Evolutionary conservation across 148 eudicot species (phyloP), one percentile per base, ranked within the genome.

Genomic region (Rhododendron griersonianum): DNA sequence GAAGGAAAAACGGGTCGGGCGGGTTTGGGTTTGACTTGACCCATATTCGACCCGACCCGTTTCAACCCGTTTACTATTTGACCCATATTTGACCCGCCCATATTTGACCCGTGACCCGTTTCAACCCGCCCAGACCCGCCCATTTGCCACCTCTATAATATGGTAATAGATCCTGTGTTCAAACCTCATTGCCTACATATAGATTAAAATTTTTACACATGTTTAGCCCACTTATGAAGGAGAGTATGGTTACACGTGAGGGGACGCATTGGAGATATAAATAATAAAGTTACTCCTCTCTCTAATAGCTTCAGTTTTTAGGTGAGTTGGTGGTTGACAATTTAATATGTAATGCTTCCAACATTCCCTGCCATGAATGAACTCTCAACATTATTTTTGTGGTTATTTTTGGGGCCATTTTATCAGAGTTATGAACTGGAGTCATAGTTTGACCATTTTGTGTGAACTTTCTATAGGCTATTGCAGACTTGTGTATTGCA

Each of bases 401-500:
- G 15, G 39, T 30, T 30, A 5, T 14, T 15, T 71, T 28, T 30
- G 39, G 7, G 3, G 76, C n/a, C 63, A 51, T 48, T 48, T 7
- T 18, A 21, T 16, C 21, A 11, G 44, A 81, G 33, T 39, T 53
- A 15, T 53, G 37, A 6, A 30, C 18, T 81, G 39, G 67, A 81
- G 16, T 51, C n/a, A 16, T 16, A 33, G 63, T 14, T 79, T 30
- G 82, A 83, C 35, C 57, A 83, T 88, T 83, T 85, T 73, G n/a
- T 83, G 74, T 33, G 61, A 39, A 33, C 48, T 83, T 63, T 15
- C 11, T 80, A 15, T 33, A 91, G 93, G 88, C 80, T 76, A 79
- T 80, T 81, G 85, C 87, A 41, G 92, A 92, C 86, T 84, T 90
- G 85, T 51, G 15, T 39, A 51, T 80, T 85, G 88, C 92, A 39